A percentile compares a stretch with the other conserved stretches of the same genome.
Conservation (phyloP, 495 filamentous ascomycete genomes). For the Tuber indicum region DNA sequence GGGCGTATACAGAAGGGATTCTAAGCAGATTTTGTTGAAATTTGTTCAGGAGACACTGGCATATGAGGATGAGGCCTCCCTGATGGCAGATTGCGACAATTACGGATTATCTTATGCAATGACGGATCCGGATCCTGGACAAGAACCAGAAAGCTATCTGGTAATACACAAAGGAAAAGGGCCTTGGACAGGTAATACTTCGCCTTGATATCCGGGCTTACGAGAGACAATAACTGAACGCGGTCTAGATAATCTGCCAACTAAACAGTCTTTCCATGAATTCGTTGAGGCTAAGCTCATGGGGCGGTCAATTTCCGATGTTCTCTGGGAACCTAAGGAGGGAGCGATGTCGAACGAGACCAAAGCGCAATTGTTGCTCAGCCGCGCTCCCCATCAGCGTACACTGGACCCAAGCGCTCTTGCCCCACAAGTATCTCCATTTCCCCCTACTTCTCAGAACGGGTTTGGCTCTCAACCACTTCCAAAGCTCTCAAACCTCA, state of each 20-base stretch:
- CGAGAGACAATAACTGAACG: not conserved
- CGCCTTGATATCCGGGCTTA: not conserved
- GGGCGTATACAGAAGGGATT: slow-evolving; percentile 54
- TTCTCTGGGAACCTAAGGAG: slow-evolving; percentile 22
- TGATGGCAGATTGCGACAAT: slow-evolving; percentile 28
- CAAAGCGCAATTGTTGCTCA: not conserved
- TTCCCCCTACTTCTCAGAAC: not conserved
- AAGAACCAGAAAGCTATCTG: slow-evolving; percentile 1
- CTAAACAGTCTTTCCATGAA: slow-evolving; percentile 28
- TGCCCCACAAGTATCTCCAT: not conserved
- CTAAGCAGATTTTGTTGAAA: slow-evolving; percentile 49
- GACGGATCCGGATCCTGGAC: slow-evolving; percentile 1
- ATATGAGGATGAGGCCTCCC: slow-evolving; percentile 29
- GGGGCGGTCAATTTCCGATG: slow-evolving; percentile 29
- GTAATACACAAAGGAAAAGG: not conserved
- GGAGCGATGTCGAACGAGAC: slow-evolving; percentile 1
- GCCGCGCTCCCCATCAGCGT: not conserved
- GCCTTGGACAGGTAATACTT: not conserved
- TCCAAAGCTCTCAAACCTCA: not conserved
- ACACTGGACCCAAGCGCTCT: not conserved
- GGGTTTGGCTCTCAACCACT: not conserved
- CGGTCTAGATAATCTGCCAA: slow-evolving; percentile 1
- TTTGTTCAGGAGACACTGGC: slow-evolving; percentile 32
- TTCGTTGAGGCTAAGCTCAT: slow-evolving; percentile 31
- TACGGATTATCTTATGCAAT: slow-evolving; percentile 19